phyloP scores from a whole-genome alignment of 805 yeast genomes.

The Maudiozyma pseudohumilis region DNA sequence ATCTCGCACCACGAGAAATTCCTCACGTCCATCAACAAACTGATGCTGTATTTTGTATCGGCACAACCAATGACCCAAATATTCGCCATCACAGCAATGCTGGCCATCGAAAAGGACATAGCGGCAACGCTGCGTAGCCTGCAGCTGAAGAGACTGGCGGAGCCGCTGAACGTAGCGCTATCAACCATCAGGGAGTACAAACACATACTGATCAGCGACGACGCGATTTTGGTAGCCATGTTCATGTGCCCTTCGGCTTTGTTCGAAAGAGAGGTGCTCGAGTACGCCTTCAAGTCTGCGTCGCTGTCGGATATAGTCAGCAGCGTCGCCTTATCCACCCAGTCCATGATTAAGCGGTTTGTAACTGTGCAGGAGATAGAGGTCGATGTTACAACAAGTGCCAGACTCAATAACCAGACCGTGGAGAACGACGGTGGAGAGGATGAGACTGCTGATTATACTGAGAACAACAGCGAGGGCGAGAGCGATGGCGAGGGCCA shows the following conservation, averaged over 20 bases:
- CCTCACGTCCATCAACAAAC: slow-evolving; percentile 7
- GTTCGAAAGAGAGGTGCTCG: slow-evolving; percentile 14
- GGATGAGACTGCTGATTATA: background rate
- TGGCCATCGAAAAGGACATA: slow-evolving; percentile 11
- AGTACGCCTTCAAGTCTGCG: slow-evolving; percentile 10
- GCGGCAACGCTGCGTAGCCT: slow-evolving; percentile 3
- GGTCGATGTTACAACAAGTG: background rate
- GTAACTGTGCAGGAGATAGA: slow-evolving; percentile 4
- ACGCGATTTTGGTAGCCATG: slow-evolving; percentile 10
- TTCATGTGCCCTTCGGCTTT: slow-evolving; percentile 13
- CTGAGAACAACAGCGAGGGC: background rate
- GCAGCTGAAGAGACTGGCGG: slow-evolving; percentile 6
- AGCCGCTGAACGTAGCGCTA: slow-evolving; percentile 7
- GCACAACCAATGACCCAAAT: slow-evolving; percentile 7
- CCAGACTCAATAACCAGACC: background rate
- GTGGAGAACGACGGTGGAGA: slow-evolving; percentile 2
- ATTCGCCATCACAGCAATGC: slow-evolving; percentile 7
- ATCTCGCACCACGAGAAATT: slow-evolving; percentile 4
- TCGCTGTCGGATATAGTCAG: slow-evolving; percentile 15
- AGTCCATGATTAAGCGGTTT: slow-evolving; percentile 7
- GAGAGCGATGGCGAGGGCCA: background rate
- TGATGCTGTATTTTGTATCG: slow-evolving; percentile 9
- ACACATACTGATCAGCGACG: slow-evolving; percentile 8
- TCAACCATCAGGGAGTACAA: slow-evolving; percentile 5
- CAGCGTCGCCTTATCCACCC: slow-evolving; percentile 6